These are phyloP conservation scores for Alternaria incomplexa DNA, from an alignment of 2,329 filamentous ascomycete species.

Conservation along the genomic window DNA sequence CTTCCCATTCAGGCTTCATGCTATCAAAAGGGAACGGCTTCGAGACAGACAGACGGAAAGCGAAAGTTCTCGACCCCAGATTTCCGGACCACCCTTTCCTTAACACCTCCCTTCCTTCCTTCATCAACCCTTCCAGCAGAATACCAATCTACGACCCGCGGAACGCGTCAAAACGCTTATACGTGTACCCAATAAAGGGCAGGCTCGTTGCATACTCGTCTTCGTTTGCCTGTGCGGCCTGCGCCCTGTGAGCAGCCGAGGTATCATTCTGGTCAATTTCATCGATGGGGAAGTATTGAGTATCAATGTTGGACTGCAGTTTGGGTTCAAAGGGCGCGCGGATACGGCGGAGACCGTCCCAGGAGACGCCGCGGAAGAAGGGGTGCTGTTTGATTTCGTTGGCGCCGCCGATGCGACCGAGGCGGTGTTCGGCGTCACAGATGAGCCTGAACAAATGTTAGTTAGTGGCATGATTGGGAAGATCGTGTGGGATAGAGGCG, in stretches of 20 bases:
- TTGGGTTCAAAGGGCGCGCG: conserved; percentile 95
- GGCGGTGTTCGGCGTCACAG: conserved; percentile 89
- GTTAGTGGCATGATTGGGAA: neutral
- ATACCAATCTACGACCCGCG: conserved; percentile 41
- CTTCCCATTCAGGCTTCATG: neutral
- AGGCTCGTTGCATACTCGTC: conserved; percentile 92
- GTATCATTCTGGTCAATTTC: conserved; percentile 98
- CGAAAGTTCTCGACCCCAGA: neutral
- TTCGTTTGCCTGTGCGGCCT: conserved; percentile 72
- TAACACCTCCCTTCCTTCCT: neutral
- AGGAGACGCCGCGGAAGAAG: conserved; percentile 97
- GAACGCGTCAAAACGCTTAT: conserved; percentile 90
- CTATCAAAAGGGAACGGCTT: neutral
- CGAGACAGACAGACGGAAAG: neutral
- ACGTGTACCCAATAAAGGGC: conserved; percentile 95
- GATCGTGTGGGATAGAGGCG: conserved; percentile 6
- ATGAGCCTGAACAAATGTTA: conserved; percentile 70
- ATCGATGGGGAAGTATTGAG: conserved; percentile 97
- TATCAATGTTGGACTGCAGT: conserved; percentile 90
- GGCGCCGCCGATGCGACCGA: conserved; percentile 81
- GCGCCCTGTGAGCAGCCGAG: conserved; percentile 82
- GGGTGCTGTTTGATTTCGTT: conserved; percentile 91
- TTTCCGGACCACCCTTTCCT: neutral
- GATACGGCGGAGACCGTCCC: conserved; percentile 89
- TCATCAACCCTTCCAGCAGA: neutral